These are phyloP conservation scores for Eimeria falciformis DNA, from an alignment of 169 alveolate species.

Conservation along the genomic window DNA sequence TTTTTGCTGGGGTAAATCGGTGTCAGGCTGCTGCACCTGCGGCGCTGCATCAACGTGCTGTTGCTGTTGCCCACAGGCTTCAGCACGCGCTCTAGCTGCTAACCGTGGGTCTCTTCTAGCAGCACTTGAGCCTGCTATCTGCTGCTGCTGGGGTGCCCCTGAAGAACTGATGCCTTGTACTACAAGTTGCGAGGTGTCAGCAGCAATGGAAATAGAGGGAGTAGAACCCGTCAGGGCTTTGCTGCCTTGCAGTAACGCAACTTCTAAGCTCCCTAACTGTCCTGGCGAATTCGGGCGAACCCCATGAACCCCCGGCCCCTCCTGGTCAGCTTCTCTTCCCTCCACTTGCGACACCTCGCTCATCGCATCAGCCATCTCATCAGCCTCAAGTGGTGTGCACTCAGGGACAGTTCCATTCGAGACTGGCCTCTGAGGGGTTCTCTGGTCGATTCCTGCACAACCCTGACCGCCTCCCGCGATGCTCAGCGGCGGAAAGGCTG, in stretches of 20 bases:
- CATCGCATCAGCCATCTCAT: no score
- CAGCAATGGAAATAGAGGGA: no score
- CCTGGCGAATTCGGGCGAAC: background rate
- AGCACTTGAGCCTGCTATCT: constrained; percentile 17
- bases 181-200: constrained; percentile 1
- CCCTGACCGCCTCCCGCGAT: background rate
- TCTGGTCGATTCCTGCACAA: background rate
- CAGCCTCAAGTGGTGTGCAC: constrained; percentile 52
- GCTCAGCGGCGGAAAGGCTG: constrained; percentile 16
- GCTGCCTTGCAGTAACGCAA: no score
- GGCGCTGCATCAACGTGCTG: constrained; percentile 48
- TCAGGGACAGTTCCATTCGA: constrained; percentile 23
- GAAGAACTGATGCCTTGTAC: constrained; percentile 30
- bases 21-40: background rate
- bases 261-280: no score
- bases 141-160: constrained; percentile 16
- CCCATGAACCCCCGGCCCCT: constrained; percentile 25
- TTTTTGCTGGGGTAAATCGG: background rate
- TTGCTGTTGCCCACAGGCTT: constrained; percentile 4
- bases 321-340: constrained; percentile 50
- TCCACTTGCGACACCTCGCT: constrained; percentile 60
- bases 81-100: constrained; percentile 66
- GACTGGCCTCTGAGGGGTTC: background rate
- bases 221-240: no score
- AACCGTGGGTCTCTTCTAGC: constrained; percentile 40